Base-by-base conservation (phyloP, 139 green algal species). In the Chlorella ohadii region DNA sequence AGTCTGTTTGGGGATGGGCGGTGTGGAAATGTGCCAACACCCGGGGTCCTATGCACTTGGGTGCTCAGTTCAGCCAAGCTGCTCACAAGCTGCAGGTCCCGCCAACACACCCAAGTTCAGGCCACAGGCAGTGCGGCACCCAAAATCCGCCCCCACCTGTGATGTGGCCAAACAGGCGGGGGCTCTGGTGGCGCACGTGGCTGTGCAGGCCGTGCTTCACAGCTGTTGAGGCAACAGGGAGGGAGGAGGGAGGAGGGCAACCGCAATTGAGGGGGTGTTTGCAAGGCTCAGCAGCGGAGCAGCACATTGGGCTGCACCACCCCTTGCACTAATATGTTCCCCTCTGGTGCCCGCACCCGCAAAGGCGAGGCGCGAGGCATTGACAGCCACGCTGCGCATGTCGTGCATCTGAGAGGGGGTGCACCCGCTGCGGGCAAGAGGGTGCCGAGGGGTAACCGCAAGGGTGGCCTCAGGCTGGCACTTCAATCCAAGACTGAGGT, bases 331-430 rank as follows among this genome's bases (percentile, higher is more conserved):
- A n/a, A n/a, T n/a, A n/a, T n/a, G n/a, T n/a, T n/a, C n/a, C n/a
- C n/a, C n/a, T n/a, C 15, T 22, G 51, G 15, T 13, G 20, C 74
- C 13, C n/a, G n/a, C 28, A 66, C 76, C 39, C 72, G 76, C 68
- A 33, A 73, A 72, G 2, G 89, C 84, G 55, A 92, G 81, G 23
- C 87, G 84, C 2, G 79, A 72, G 41, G 87, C 88, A 70, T 92
- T 92, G 61, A 92, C 87, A 36, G 65, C 73, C 55, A 87, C 85
- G 55, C 72, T 86, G 33, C 88, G 86, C 51, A 92, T 83, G 78
- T 92, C 89, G 70, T 88, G 84, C 75, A 92, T 73, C 31, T 83
- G 39, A 11, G 81, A 81, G 1, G 87, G 89, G 20, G 39, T 59
- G 6, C 74, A 28, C 20, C 82, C 61, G 47, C 86, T 89, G 86